Conservation (phyloP, 1,284 basidiomycete genomes). For the Moniliella sp. region DNA sequence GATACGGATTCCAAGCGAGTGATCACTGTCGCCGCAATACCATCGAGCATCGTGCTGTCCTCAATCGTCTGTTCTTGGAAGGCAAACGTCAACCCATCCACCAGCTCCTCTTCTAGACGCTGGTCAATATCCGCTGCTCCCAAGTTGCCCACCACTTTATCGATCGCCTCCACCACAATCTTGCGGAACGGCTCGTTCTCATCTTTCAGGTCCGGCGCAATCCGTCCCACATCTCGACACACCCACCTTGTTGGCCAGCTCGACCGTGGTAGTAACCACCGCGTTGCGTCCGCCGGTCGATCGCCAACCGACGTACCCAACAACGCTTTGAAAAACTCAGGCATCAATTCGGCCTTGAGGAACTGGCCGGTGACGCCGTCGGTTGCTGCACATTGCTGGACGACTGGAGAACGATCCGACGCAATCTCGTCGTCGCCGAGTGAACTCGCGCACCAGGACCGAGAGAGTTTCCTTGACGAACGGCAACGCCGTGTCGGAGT, state of each 20-base stretch:
- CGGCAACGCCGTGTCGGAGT: conserved; percentile 48
- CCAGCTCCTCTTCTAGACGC: conserved; percentile 70
- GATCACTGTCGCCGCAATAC: conserved; percentile 95
- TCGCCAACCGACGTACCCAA: conserved; percentile 80
- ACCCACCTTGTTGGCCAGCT: conserved; percentile 84
- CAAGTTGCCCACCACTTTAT: conserved; percentile 72
- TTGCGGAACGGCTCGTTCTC: conserved; percentile 73
- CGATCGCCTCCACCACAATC: conserved; percentile 99
- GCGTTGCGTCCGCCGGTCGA: conserved; percentile 87
- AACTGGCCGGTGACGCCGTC: conserved; percentile 40
- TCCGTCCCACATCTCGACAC: conserved; percentile 88
- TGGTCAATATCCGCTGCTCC: conserved; percentile 94
- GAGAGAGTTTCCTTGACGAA: conserved; percentile 33
- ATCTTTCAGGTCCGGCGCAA: conserved; percentile 81
- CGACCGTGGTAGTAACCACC: conserved; percentile 93
- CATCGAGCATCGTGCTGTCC: conserved; percentile 95
- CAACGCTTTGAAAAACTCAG: conserved; percentile 98
- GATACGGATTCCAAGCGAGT: conserved; percentile 80
- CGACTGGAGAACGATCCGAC: conserved; percentile 94
- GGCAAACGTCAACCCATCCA: conserved; percentile 94
- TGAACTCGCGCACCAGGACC: conserved; percentile 73
- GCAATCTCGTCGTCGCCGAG: conserved; percentile 99
- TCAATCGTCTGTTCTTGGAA: conserved; percentile 99
- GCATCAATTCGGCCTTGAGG: conserved; percentile 71
- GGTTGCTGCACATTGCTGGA: conserved; percentile 92